Percentiles rank a stretch among this genome's conserved stretches.
These are phyloP conservation scores for Bryum argenteum DNA, from an alignment of 225 moss, liverwort and hornwort genomes.

Conservation along the genomic window DNA sequence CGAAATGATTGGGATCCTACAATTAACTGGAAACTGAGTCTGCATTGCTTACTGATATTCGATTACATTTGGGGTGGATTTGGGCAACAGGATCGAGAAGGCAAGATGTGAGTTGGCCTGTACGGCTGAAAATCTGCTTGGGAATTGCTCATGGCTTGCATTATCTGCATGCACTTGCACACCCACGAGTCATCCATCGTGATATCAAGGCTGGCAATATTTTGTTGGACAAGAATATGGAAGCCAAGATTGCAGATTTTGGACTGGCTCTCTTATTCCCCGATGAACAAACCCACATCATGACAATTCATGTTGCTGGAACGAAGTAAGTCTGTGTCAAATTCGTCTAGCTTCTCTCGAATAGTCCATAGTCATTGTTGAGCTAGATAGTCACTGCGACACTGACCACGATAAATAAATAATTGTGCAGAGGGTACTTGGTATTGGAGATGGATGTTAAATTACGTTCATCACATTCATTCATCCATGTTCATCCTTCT, in stretches of 20 bases:
- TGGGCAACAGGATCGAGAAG: neutral
- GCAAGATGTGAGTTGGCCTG: constrained; percentile 1
- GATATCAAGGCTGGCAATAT: constrained; percentile 27
- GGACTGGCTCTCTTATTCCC: constrained; percentile 25
- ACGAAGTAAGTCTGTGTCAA: constrained; percentile 22
- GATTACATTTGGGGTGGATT: neutral
- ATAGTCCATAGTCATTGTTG: no score
- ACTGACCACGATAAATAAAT: no score
- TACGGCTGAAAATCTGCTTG: constrained; percentile 17
- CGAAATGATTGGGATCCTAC: neutral
- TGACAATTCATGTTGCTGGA: constrained; percentile 29
- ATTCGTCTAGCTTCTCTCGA: neutral
- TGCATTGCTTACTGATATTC: neutral
- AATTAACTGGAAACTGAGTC: no score
- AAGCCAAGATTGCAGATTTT: constrained; percentile 30
- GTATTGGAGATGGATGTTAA: neutral
- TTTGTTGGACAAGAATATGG: constrained; percentile 19
- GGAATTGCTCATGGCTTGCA: constrained; percentile 31
- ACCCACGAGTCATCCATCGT: constrained; percentile 22
- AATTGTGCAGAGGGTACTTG: constrained; percentile 25
- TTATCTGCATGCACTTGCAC: constrained; percentile 20
- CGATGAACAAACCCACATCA: constrained; percentile 13
- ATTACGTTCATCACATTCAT: neutral
- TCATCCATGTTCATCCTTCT: neutral
- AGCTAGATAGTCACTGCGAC: no score